Base-by-base conservation (phyloP, 257 asterid species). In the Plectranthus barbatus region DNA sequence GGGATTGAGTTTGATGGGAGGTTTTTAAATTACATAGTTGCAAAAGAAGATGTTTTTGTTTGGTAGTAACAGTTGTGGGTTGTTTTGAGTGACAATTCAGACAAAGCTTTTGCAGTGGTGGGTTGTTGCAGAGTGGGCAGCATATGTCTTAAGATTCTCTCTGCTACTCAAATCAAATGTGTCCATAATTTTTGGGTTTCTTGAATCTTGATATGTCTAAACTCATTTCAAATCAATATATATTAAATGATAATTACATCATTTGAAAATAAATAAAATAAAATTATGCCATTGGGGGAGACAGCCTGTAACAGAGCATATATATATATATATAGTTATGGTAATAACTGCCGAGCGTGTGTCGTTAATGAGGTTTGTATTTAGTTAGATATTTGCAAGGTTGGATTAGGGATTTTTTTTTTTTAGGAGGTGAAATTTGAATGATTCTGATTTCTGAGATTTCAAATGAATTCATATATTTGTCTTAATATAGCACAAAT, bases 1-100 rank as follows among this genome's bases (percentile, higher is more conserved):
- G 84, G 50, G 61, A 7, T 46, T 47, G 80, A 76, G 59, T 46
- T 52, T 66, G 79, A 79, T 64, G 73, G 74, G 67, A 21, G 73
- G 63, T 53, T 63, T 36, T 56, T 75, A 54, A 67, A 13, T 42
- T 45, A 45, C 62, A 48, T 68, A 55, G 57, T 58, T 60, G 47
- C n/a, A 24, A 60, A 58, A 41, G 55, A 44, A 34, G 42, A 6
- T 26, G 29, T 19, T 36, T 61, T 60, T 65, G 66, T 54, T 66
- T 71, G 73, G 70, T 60, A 26, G 76, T n/a, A 50, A 49, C 24
- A 50, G 67, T 29, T 29, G 14, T 26, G 58, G 60, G 57, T 58
- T 42, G 60, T 37, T 70, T 75, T 53, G 73, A 69, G 62, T 56
- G 63, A 57, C 63, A 50, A 49, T 4, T 37, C 63, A 60, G 63